Evolutionary conservation across 148 eudicot genomes (phyloP), one percentile per base, ranked within the genome.

Genomic region (Heliosperma pusillum): DNA sequence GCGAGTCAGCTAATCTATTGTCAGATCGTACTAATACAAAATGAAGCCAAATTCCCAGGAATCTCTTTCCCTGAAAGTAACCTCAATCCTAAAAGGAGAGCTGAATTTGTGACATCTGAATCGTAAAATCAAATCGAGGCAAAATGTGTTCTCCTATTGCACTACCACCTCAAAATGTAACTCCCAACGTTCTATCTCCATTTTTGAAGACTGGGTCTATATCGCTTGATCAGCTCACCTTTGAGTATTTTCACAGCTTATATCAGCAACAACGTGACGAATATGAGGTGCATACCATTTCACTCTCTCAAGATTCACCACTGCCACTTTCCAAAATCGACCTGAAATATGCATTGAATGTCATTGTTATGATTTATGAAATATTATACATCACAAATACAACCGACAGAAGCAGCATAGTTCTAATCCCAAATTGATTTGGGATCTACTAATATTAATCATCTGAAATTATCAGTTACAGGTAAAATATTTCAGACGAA

Each of bases 271-370:
- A 55, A 95, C 84, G 72, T 95, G 98, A 74, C 97, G 92, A 62
- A 95, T 85, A 72, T 90, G 98, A 45, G 98, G 98, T 17, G 97
- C 98, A 70, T 92, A 95, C 98, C 98, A 95, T 82, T 95, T 95
- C 60, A 95, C 98, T 82, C 97, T 89, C 84, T 95, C 98, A 56
- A 90, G 75, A 71, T 92, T 97, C 73, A 85, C 90, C 69, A 90
- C 60, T 1, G 86, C 77, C 44, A 90, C 85, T 27, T 89, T 82
- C 98, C 98, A 95, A 52, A 15, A 56, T 17, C 74, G 82, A 69
- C 96, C 98, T 94, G 77, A 47, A 66, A 71, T 22, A 59, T 24
- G 21, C 73, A 77, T 59, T 12, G n/a, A 50, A 50, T 50, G 2
- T 47, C 53, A 13, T 8, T 1, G 53, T 47, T 15, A 16, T n/a